Evolutionary conservation across 2,329 filamentous ascomycete species (phyloP).

Genomic region (Colletotrichum tamarilloi): DNA sequence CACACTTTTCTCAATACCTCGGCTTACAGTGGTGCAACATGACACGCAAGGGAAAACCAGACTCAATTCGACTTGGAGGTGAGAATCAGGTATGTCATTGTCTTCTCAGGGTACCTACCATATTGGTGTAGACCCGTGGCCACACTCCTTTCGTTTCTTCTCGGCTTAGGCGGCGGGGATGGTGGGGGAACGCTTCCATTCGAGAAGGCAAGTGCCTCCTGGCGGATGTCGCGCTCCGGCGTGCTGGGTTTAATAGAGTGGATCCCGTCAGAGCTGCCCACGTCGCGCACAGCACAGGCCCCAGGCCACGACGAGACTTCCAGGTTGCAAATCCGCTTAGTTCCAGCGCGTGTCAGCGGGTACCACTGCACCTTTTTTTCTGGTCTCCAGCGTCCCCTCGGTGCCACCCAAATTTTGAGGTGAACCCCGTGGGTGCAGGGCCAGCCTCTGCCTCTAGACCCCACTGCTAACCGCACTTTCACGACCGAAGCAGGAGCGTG

Average conservation of each 20-base stretch:
- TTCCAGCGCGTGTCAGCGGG: slow-evolving; percentile 19
- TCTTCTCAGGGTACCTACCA: neutral
- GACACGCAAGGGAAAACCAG: neutral
- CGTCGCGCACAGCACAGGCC: slow-evolving; percentile 3
- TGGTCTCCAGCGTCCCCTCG: neutral
- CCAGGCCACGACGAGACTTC: neutral
- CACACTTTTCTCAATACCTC: neutral
- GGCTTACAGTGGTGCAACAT: neutral
- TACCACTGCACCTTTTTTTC: slow-evolving; percentile 4
- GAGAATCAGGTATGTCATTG: neutral
- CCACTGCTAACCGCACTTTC: slow-evolving; percentile 33
- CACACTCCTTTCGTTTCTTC: neutral
- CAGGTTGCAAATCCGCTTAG: slow-evolving; percentile 8
- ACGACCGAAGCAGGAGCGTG: slow-evolving; percentile 27
- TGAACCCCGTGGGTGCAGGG: slow-evolving; percentile 2
- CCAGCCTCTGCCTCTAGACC: slow-evolving; percentile 22
- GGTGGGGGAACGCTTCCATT: neutral
- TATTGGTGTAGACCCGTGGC: neutral
- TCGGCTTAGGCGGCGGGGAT: neutral
- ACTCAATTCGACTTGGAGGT: neutral
- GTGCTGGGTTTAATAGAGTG: slow-evolving; percentile 30
- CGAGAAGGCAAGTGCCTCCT: slow-evolving; percentile 3
- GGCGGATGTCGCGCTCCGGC: slow-evolving; percentile 15
- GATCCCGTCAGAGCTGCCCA: neutral
- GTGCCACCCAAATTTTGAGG: slow-evolving; percentile 14